Conservation (phyloP, 2,329 filamentous ascomycete genomes). For the Acrocalymma vagum region DNA sequence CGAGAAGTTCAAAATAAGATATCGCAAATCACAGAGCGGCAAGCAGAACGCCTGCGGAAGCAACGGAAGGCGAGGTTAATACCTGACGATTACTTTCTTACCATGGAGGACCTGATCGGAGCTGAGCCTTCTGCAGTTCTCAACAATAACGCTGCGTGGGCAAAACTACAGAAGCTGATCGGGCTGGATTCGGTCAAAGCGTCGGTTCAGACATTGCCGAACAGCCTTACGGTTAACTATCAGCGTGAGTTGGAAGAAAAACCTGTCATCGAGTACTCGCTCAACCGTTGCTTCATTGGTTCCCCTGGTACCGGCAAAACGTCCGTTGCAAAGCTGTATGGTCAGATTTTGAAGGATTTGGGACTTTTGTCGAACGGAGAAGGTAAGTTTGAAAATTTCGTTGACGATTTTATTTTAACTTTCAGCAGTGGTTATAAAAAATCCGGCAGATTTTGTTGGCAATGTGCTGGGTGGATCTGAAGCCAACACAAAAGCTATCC, state of each 20-base stretch:
- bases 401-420: conserved; percentile 7
- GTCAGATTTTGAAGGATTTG: conserved; percentile 71
- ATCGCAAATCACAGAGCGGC: conserved; percentile 63
- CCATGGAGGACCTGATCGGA: conserved; percentile 75
- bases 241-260: conserved; percentile 70
- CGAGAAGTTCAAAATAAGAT: conserved; percentile 71
- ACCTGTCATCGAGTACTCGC: conserved; percentile 64
- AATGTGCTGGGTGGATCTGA: conserved; percentile 71
- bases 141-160: conserved; percentile 63
- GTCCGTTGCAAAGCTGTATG: conserved; percentile 77
- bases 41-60: conserved; percentile 63
- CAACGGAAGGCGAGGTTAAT: conserved; percentile 53
- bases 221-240: conserved; percentile 71
- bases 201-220: conserved; percentile 65
- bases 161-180: conserved; percentile 64
- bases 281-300: conserved; percentile 77
- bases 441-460: conserved; percentile 77
- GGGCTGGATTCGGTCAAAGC: conserved; percentile 71
- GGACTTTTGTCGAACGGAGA: conserved; percentile 74
- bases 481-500: conserved; percentile 74
- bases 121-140: conserved; percentile 68
- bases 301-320: conserved; percentile 81
- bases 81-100: conserved; percentile 68
- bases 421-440: conserved; percentile 70
- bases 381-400: conserved; percentile 52